Percentiles rank a stretch among this genome's conserved stretches.
phyloP scores from a whole-genome alignment of 106 monocot species.

The Dendrobium nobile region DNA sequence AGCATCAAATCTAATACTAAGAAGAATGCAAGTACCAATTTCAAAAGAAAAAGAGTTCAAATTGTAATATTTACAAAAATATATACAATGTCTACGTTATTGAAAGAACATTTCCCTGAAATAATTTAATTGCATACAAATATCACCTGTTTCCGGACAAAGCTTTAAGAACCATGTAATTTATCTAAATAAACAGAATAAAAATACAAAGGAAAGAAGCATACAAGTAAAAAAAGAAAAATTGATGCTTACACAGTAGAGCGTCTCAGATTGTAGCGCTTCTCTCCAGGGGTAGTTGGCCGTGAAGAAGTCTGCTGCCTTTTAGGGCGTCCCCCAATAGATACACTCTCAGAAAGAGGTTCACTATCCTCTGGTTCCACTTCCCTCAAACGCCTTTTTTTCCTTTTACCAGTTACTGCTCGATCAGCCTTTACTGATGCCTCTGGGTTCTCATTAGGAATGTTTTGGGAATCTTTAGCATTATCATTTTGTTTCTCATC shows the following conservation, averaged over 20 bases:
- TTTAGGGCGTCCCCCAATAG: constrained; percentile 52
- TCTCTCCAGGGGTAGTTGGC: constrained; percentile 30
- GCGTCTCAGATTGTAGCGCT: constrained; percentile 63
- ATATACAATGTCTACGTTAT: not conserved
- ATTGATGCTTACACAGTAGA: constrained; percentile 46
- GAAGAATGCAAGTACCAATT: not conserved
- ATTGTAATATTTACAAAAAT: not conserved
- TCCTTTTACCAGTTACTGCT: constrained; percentile 14
- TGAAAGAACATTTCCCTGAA: not conserved
- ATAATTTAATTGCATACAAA: not conserved
- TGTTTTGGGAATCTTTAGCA: constrained; percentile 20
- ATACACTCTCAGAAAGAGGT: constrained; percentile 53
- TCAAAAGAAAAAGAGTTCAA: not conserved
- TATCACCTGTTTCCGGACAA: too few relatives aligned
- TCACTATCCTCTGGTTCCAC: constrained; percentile 54
- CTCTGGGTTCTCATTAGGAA: constrained; percentile 26
- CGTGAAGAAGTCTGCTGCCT: constrained; percentile 28
- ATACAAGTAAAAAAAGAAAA: not conserved
- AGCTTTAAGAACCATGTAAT: too few relatives aligned
- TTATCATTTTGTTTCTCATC: constrained; percentile 10
- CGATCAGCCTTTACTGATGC: constrained; percentile 25
- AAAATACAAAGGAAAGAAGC: not conserved
- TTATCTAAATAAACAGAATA: not conserved
- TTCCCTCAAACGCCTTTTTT: constrained; percentile 40
- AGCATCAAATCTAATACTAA: not conserved